Evolutionary conservation across 2,329 filamentous ascomycete genomes (phyloP).

Genomic region (Nigrograna mackinnonii): DNA sequence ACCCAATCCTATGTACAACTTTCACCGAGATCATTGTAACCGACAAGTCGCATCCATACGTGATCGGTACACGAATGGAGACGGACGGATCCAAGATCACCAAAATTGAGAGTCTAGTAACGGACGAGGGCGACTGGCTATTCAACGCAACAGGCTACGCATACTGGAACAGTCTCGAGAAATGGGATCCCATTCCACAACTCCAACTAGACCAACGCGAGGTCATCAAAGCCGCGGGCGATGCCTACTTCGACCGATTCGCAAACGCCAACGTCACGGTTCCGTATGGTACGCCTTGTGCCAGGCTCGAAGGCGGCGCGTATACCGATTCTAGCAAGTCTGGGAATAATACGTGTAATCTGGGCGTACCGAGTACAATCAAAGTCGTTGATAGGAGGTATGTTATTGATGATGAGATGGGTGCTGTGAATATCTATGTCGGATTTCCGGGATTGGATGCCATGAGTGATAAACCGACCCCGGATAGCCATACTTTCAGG

Average conservation of each 20-base stretch:
- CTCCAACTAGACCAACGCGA: conserved; percentile 13
- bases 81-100: conserved; percentile 11
- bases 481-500: conserved; percentile 2
- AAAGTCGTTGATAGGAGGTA: conserved; percentile 5
- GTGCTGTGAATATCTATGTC: conserved; percentile 6
- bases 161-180: conserved; percentile 10
- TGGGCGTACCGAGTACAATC: conserved; percentile 5
- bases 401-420: conserved; percentile 8
- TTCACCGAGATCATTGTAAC: conserved; percentile 27
- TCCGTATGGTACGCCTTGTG: conserved; percentile 25
- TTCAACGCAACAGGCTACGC: conserved; percentile 27
- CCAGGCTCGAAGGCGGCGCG: conserved; percentile 26
- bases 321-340: conserved; percentile 5
- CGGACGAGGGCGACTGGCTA: conserved; percentile 29
- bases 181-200: conserved; percentile 19
- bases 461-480: conserved; percentile 1
- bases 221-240: conserved; percentile 20
- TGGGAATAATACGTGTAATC: conserved; percentile 6
- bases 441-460: conserved; percentile 2
- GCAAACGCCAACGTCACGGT: conserved; percentile 19
- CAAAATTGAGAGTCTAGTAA: conserved; percentile 26
- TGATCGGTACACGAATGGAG: conserved; percentile 28
- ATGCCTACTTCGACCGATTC: conserved; percentile 29
- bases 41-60: conserved; percentile 19
- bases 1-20: conserved; percentile 26